phyloP scores from a whole-genome alignment of 2,329 filamentous ascomycete species.

The Zasmidium citrigriseum region DNA sequence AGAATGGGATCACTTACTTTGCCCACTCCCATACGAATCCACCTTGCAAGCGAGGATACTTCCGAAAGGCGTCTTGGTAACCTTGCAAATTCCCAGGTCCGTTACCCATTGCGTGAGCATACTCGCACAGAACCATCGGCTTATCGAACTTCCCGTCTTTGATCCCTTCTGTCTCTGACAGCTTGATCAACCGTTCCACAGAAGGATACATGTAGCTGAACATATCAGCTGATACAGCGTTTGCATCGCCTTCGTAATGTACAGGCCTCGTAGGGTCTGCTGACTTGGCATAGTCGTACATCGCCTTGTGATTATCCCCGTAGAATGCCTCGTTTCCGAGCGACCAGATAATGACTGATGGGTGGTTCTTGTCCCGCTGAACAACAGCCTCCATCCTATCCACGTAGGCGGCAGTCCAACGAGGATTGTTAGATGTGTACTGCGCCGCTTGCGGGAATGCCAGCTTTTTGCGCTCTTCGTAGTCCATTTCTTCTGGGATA shows the following conservation, averaged over 20 bases:
- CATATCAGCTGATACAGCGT: constrained; percentile 64
- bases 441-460: constrained; percentile 56
- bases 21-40: constrained; percentile 55
- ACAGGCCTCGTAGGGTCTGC: constrained; percentile 61
- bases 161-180: constrained; percentile 31
- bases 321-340: constrained; percentile 75
- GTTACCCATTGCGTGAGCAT: constrained; percentile 70
- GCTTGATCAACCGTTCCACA: constrained; percentile 52
- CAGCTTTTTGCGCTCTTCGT: constrained; percentile 47
- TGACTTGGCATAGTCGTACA: constrained; percentile 63
- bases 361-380: constrained; percentile 69
- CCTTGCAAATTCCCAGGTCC: constrained; percentile 70
- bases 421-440: constrained; percentile 62
- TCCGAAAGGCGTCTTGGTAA: constrained; percentile 65
- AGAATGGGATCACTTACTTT: constrained; percentile 25
- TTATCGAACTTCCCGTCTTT: constrained; percentile 43
- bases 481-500: constrained; percentile 60
- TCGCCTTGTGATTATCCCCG: constrained; percentile 64
- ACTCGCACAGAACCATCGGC: constrained; percentile 61
- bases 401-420: constrained; percentile 64
- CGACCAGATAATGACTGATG: constrained; percentile 71
- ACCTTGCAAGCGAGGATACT: constrained; percentile 63
- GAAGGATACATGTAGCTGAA: constrained; percentile 68
- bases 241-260: constrained; percentile 66
- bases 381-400: constrained; percentile 67